Evolutionary conservation across 805 yeast genomes (phyloP).

Genomic region (Wickerhamiella siamensis): DNA sequence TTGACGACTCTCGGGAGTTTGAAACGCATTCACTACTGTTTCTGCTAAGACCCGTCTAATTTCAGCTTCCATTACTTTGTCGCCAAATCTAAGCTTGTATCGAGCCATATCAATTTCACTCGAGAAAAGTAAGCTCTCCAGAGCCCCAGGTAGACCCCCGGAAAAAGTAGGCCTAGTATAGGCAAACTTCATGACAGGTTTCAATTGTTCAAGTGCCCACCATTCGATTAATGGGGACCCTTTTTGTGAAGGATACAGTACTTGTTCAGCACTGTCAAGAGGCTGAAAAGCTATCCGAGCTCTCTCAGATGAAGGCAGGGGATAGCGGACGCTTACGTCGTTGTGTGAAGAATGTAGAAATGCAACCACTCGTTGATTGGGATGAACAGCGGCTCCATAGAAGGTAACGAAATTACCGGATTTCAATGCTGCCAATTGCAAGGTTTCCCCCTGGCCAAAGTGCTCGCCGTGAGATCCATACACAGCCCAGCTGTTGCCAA

Average conservation of each 20-base stretch:
- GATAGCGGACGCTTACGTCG: background rate
- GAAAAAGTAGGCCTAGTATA: no score
- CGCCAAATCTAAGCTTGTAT: background rate
- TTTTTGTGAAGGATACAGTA: background rate
- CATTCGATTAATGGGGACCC: background rate
- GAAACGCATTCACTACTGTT: background rate
- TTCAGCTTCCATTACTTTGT: background rate
- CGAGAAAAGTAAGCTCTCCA: background rate
- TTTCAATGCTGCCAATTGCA: background rate
- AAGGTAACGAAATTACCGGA: background rate
- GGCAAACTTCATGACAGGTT: background rate
- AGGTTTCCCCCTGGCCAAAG: no score
- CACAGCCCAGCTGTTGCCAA: background rate
- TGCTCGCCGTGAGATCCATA: background rate
- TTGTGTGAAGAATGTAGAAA: background rate
- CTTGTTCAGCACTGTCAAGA: background rate
- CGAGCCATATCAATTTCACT: background rate
- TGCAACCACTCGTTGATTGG: background rate
- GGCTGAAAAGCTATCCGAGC: background rate
- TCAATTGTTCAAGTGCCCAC: background rate
- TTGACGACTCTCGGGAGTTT: background rate
- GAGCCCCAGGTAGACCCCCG: background rate
- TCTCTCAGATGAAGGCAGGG: background rate
- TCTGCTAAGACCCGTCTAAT: background rate
- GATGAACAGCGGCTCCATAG: conserved; percentile 2